Evolutionary conservation across 306 rosid species (phyloP).

Genomic region (Sophora flavescens): DNA sequence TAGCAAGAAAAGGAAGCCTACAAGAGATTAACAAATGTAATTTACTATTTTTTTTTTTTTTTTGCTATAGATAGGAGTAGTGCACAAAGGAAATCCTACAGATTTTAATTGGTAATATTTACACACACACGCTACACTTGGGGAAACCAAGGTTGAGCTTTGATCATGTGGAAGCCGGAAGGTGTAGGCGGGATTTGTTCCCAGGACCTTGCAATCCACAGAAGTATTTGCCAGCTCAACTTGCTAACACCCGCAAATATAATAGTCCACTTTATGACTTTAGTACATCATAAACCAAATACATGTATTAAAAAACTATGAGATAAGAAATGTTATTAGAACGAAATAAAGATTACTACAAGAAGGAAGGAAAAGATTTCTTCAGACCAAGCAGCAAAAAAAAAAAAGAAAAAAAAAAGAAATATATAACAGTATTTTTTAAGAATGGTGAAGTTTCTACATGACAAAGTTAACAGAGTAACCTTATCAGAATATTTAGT

Average conservation of each 20-base stretch:
- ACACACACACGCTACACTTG: no score
- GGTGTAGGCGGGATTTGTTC: no score
- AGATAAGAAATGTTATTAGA: not conserved
- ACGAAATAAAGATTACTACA: not conserved
- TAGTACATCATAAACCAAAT: not conserved
- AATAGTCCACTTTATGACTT: not conserved
- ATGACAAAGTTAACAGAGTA: constrained; percentile 13
- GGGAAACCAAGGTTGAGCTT: no score
- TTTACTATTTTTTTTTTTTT: no score
- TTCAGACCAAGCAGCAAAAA: constrained; percentile 9
- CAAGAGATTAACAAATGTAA: constrained; percentile 14
- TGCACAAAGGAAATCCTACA: no score
- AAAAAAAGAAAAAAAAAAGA: not conserved
- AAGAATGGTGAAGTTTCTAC: constrained; percentile 19
- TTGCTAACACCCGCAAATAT: no score
- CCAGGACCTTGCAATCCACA: no score
- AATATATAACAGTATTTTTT: not conserved
- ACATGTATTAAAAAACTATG: not conserved
- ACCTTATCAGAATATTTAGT: constrained; percentile 87
- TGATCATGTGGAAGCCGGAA: no score
- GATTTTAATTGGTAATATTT: no score
- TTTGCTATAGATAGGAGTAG: no score
- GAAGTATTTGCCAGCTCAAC: no score
- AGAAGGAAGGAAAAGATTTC: constrained; percentile 10
- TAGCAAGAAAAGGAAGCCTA: not conserved